Base-by-base conservation (phyloP, 1,284 basidiomycete species). In the Exobasidium cylindrosporum region DNA sequence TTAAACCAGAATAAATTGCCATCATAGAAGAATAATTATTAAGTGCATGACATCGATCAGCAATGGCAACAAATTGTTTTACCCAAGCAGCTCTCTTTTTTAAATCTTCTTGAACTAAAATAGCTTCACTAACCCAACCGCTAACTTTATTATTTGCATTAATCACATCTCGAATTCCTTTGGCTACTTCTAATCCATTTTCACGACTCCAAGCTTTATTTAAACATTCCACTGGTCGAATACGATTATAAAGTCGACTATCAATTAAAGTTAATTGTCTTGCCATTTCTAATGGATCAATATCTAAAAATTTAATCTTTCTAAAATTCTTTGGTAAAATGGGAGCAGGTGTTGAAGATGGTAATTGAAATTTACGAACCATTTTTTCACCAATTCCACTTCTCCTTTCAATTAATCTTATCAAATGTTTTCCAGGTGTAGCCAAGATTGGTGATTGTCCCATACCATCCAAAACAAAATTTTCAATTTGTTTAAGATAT, bases 11-110 rank as follows among this genome's bases (percentile, higher is more conserved):
- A 10, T 96, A 87, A 60, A 99, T 92, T 30, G 95, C 92, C 74
- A 92, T 92, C 87, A 97, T 90, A 13, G 89, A 90, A 13, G 93
- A 95, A 81, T 92, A 98, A 81, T 98, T 99, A 78, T 95, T 90
- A 68, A 98, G 82, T 17, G 83, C 81, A 54, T 92, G 88, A 81
- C 95, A 98, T 52, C 90, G 89, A 74, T 97, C 94, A 45, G 96
- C 94, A 47, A 97, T 86, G 66, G 85, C 86, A 80, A 99, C 95
- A 72, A 97, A 90, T 66, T 96, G 91, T 79, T 95, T 97, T 63
- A 98, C 85, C 54, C 89, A 82, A 24, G 83, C 82, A 3, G 91
- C 90, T 21, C 95, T 87, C 79, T 88, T 89, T 78, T 89, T 88
- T 7, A 90, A 87, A 76, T 97, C 94, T 66, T 91, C 89, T 70